A percentile compares a stretch with the other conserved stretches of the same genome.
These are phyloP conservation scores for Calonectria leucothoes DNA, from an alignment of 2,329 filamentous ascomycete genomes.

Conservation along the genomic window DNA sequence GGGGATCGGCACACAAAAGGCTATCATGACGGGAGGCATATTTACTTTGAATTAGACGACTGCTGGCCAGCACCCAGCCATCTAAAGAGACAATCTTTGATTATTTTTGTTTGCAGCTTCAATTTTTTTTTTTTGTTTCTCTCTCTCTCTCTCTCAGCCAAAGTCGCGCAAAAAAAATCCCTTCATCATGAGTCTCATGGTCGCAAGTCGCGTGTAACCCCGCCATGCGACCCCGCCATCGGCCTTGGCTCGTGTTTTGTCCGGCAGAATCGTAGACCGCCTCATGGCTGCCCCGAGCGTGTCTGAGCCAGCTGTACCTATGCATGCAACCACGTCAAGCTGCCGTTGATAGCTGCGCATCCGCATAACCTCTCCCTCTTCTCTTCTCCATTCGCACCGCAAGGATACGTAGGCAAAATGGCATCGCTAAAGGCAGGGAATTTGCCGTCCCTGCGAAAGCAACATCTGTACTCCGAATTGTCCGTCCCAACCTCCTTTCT, in stretches of 20 bases:
- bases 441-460: slow-evolving; percentile 72
- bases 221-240: slow-evolving; percentile 40
- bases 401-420: slow-evolving; percentile 48
- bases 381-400: background rate
- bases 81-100: slow-evolving; percentile 14
- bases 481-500: slow-evolving; percentile 56
- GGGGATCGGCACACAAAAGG: slow-evolving; percentile 8
- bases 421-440: slow-evolving; percentile 55
- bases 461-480: slow-evolving; percentile 87
- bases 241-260: slow-evolving; percentile 19
- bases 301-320: background rate
- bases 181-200: background rate
- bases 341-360: background rate
- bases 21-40: slow-evolving; percentile 21
- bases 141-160: too few species aligned
- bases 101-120: slow-evolving; percentile 4
- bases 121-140: too few species aligned
- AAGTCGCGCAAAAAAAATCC: slow-evolving; percentile 1
- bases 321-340: background rate
- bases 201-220: slow-evolving; percentile 24
- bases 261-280: slow-evolving; percentile 47
- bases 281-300: slow-evolving; percentile 37
- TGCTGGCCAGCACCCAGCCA: slow-evolving; percentile 28
- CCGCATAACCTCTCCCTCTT: background rate
- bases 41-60: slow-evolving; percentile 32